Base-by-base conservation (phyloP, 1,284 basidiomycete species). In the Ustilago tritici region DNA sequence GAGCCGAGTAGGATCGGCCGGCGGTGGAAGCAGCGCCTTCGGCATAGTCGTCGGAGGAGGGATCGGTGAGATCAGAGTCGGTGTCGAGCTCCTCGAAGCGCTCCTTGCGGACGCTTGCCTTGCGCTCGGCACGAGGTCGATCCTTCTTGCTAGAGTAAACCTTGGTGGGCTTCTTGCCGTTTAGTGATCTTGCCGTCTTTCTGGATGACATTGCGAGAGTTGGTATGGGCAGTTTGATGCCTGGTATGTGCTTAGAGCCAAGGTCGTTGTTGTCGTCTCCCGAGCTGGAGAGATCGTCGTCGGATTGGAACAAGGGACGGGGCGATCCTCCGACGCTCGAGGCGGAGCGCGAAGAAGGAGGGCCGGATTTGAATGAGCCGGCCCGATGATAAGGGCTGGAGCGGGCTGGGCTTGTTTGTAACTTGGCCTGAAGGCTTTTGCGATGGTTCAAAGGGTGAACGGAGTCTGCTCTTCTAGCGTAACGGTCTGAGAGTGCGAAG, bases 91-190 rank as follows among this genome's bases (percentile, higher is more conserved):
- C 77, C 36, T 82, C 76, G 56, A 81, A 82, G 47, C 63, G 56
- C 55, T 81, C 70, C 65, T 82, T 82, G 52, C 81, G 74, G 10
- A 82, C 81, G 40, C 75, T 68, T 12, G 81, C 80, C 52, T 82
- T 82, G 57, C 81, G 77, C 55, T 82, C 80, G 41, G 61, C 75
- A 35, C 70, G 68, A 38, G 36, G 47, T 11, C 79, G 75, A 23
- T 81, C 78, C 47, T 71, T 73, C 43, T 75, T 79, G 61, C 57
- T 59, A n/a, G 74, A 65, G 47, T 60, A 56, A 49, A 65, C 57
- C 64, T 75, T 79, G 55, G 58, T 53, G 35, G 68, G 61, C 56
- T 68, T 67, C 34, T 79, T 77, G 68, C 56, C 61, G 28, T 61
- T 56, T 7, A 23, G 32, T 4, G 41, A 60, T 60, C 71, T 67